Conservation (phyloP, 2,329 filamentous ascomycete species). For the Lachnellula subtilissima region DNA sequence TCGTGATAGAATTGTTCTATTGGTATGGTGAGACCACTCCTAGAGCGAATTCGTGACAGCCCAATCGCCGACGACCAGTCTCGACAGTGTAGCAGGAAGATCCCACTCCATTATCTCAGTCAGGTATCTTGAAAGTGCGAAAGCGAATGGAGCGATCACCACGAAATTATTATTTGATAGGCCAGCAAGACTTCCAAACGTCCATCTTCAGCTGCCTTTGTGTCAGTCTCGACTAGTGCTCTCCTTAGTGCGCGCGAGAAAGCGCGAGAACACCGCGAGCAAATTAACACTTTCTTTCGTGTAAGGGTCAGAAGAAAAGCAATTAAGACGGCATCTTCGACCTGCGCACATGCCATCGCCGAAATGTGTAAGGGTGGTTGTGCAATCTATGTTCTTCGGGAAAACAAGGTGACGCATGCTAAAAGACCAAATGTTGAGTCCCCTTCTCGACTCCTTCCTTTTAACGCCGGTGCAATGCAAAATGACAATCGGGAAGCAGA, state of each 20-base stretch:
- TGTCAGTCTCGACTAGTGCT: no score
- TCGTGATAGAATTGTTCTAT: constrained; percentile 11
- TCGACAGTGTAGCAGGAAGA: neutral
- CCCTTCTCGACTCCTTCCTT: constrained; percentile 22
- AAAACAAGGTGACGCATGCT: constrained; percentile 22
- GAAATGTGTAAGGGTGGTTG: constrained; percentile 16
- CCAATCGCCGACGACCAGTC: constrained; percentile 1
- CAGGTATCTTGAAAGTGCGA: neutral
- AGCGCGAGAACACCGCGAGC: constrained; percentile 2
- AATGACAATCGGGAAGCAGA: constrained; percentile 15
- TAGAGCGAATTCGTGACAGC: constrained; percentile 1
- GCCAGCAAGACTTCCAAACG: constrained; percentile 7
- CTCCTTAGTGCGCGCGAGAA: neutral
- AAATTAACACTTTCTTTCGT: constrained; percentile 8
- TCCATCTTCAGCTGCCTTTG: constrained; percentile 3
- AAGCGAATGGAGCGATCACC: neutral
- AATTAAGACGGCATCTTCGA: constrained; percentile 40
- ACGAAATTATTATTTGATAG: neutral
- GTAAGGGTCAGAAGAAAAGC: constrained; percentile 10
- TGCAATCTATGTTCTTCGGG: constrained; percentile 32
- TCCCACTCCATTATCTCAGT: neutral
- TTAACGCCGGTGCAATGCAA: constrained; percentile 32
- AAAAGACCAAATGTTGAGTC: constrained; percentile 23
- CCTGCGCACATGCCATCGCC: constrained; percentile 39
- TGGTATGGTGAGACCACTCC: neutral